These are phyloP conservation scores for Trichosporon ovoides DNA, from an alignment of 1,284 basidiomycete species.

Conservation along the genomic window DNA sequence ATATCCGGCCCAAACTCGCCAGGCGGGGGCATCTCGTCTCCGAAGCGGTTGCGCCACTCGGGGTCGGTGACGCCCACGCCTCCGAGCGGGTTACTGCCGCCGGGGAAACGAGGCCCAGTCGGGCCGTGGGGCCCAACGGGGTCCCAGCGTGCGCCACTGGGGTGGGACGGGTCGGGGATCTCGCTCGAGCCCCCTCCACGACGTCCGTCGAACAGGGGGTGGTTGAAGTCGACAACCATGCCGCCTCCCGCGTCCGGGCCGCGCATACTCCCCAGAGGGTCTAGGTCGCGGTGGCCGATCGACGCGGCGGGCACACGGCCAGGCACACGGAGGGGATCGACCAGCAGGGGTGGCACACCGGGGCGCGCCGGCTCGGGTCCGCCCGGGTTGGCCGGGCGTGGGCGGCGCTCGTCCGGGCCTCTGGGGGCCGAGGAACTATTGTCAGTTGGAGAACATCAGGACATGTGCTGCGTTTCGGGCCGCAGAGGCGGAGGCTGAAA, in stretches of 20 bases:
- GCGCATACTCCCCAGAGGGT: slow-evolving; percentile 49
- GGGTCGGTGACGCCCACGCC: slow-evolving; percentile 38
- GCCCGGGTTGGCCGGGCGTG: slow-evolving; percentile 6
- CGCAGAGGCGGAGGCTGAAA: neutral
- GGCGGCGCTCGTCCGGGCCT: slow-evolving; percentile 7
- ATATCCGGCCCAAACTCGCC: slow-evolving; percentile 46
- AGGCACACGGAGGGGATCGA: slow-evolving; percentile 18
- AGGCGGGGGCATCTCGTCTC: slow-evolving; percentile 47
- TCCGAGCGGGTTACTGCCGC: slow-evolving; percentile 38
- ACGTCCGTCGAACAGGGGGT: slow-evolving; percentile 51
- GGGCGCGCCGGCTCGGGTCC: slow-evolving; percentile 23
- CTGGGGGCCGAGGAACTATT: no score
- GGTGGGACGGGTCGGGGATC: slow-evolving; percentile 31
- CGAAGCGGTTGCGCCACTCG: slow-evolving; percentile 26
- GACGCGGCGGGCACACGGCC: slow-evolving; percentile 35
- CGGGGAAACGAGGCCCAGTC: slow-evolving; percentile 17
- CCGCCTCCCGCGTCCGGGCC: slow-evolving; percentile 47
- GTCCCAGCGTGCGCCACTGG: slow-evolving; percentile 54
- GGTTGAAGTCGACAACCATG: slow-evolving; percentile 54
- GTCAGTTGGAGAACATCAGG: no score
- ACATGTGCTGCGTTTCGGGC: no score
- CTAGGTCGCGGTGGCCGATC: slow-evolving; percentile 53
- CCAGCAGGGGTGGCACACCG: slow-evolving; percentile 18
- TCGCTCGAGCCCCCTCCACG: slow-evolving; percentile 22
- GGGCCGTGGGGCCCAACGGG: slow-evolving; percentile 50